A percentile compares a stretch with the other conserved stretches of the same genome.
These are phyloP conservation scores for Pneumocystis canis DNA, from an alignment of 1,139 yeast species.

Conservation along the genomic window DNA sequence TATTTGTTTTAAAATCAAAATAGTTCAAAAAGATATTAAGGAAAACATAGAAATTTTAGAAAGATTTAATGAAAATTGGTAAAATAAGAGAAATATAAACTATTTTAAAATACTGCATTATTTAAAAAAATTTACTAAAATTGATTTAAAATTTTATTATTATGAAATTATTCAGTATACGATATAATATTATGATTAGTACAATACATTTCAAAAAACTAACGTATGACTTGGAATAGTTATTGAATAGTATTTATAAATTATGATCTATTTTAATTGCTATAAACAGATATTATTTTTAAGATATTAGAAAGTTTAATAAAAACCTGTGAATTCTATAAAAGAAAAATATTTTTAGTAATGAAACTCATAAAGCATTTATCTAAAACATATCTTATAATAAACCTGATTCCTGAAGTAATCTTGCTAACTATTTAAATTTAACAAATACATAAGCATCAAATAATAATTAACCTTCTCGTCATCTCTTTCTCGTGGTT, in stretches of 20 bases:
- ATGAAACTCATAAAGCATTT: not conserved
- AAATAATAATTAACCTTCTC: slow-evolving; percentile 10
- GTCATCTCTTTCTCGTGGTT: slow-evolving; percentile 18
- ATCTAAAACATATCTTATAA: slow-evolving; percentile 5
- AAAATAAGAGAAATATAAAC: slow-evolving; percentile 5
- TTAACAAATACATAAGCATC: not conserved
- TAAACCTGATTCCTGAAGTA: slow-evolving; percentile 17
- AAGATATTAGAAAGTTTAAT: not conserved
- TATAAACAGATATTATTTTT: not conserved
- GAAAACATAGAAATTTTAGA: slow-evolving; percentile 15
- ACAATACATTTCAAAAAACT: not conserved
- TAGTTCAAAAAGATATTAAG: slow-evolving; percentile 50
- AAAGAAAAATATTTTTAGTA: not conserved
- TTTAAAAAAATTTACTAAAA: not conserved
- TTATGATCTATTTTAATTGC: not conserved
- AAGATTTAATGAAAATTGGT: slow-evolving; percentile 14
- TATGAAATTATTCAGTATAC: not conserved
- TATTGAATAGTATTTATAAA: not conserved
- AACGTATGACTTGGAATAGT: not conserved
- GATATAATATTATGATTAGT: not conserved
- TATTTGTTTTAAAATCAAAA: not conserved
- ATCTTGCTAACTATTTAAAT: slow-evolving; percentile 11
- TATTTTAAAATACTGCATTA: not conserved
- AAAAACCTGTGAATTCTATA: not conserved
- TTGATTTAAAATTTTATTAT: not conserved